These are phyloP conservation scores for Cytospora piceae DNA, from an alignment of 2,329 filamentous ascomycete genomes.

Conservation along the genomic window DNA sequence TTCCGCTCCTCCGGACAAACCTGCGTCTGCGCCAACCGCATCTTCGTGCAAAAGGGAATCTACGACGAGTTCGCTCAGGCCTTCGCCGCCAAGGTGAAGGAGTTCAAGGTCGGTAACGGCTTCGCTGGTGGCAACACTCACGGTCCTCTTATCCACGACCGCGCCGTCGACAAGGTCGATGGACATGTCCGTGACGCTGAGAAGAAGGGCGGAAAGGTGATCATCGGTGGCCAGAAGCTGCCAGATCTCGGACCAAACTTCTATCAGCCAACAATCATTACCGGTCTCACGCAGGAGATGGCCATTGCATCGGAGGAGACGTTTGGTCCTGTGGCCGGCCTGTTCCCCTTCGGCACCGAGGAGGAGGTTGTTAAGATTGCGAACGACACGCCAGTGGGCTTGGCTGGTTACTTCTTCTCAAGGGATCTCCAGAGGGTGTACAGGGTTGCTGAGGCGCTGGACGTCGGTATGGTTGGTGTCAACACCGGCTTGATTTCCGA, in stretches of 20 bases:
- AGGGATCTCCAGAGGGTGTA: constrained; percentile 61
- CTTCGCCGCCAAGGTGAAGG: constrained; percentile 72
- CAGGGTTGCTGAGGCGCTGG: constrained; percentile 69
- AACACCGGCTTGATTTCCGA: constrained; percentile 73
- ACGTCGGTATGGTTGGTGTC: constrained; percentile 87
- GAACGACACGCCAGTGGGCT: constrained; percentile 80
- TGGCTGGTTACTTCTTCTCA: constrained; percentile 94
- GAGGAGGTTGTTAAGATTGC: constrained; percentile 84
- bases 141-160: constrained; percentile 82
- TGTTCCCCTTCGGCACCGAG: constrained; percentile 89
- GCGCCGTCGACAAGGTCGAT: constrained; percentile 79
- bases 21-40: constrained; percentile 86
- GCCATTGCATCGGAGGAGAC: constrained; percentile 85
- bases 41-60: constrained; percentile 78
- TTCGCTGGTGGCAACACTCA: constrained; percentile 74
- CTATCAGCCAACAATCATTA: constrained; percentile 86
- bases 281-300: constrained; percentile 86
- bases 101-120: constrained; percentile 76
- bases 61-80: constrained; percentile 74
- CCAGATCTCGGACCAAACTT: constrained; percentile 81
- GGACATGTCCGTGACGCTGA: constrained; percentile 79
- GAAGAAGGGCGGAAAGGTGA: constrained; percentile 74
- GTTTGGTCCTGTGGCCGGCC: constrained; percentile 88
- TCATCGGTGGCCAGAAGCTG: constrained; percentile 75
- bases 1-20: constrained; percentile 96